phyloP scores from a whole-genome alignment of 768 basidiomycete genomes.

The Lepiota venenata region DNA sequence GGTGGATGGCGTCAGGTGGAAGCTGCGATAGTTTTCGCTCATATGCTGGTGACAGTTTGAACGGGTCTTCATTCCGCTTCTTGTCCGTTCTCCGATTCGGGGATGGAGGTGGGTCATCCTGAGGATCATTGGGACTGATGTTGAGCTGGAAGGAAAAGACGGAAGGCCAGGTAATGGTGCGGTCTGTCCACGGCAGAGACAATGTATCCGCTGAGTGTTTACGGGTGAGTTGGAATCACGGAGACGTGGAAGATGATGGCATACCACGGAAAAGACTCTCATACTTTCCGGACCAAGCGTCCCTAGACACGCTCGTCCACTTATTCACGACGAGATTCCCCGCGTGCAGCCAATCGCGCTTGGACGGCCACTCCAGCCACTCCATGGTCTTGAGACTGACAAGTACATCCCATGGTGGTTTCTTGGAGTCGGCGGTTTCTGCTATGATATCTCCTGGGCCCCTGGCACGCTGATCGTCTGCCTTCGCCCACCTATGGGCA shows the following conservation, averaged over 20 bases:
- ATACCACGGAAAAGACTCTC: constrained; percentile 9
- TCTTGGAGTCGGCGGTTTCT: not conserved
- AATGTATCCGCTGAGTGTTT: constrained; percentile 6
- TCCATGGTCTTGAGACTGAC: constrained; percentile 16
- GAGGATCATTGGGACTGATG: constrained; percentile 14
- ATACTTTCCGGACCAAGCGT: not conserved
- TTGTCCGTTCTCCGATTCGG: constrained; percentile 8
- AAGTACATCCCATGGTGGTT: constrained; percentile 11
- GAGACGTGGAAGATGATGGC: not conserved
- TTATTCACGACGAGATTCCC: constrained; percentile 3
- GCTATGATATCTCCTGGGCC: not conserved
- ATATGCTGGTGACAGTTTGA: constrained; percentile 11
- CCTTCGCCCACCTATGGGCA: constrained; percentile 21
- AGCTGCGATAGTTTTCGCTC: constrained; percentile 18
- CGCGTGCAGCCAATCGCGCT: constrained; percentile 18
- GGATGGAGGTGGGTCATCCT: constrained; percentile 19
- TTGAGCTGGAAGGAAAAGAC: constrained; percentile 18
- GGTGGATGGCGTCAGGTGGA: constrained; percentile 54
- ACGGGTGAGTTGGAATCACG: not conserved
- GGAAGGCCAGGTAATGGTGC: constrained; percentile 14
- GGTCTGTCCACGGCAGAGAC: constrained; percentile 13
- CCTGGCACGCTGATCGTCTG: not conserved
- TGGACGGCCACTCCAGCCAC: constrained; percentile 28
- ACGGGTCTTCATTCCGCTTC: constrained; percentile 11
- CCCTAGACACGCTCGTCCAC: constrained; percentile 5